These are phyloP conservation scores for Sideroxylon spinosum DNA, from an alignment of 179 eudicot genomes.

Conservation along the genomic window DNA sequence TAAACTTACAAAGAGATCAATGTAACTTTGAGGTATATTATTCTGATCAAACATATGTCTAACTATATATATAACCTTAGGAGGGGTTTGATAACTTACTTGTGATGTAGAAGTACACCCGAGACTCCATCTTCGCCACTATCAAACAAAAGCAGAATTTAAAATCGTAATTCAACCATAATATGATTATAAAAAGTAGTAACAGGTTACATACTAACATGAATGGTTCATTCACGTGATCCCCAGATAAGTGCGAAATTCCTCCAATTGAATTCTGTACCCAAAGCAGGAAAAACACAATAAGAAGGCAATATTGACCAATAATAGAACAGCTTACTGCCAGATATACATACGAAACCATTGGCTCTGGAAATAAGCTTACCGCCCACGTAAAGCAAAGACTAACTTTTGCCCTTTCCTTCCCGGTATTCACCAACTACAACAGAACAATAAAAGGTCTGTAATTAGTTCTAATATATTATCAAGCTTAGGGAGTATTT, in stretches of 20 bases:
- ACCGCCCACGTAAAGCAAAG: slow-evolving; percentile 97
- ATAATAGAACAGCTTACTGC: neutral
- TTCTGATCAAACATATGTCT: too few species aligned
- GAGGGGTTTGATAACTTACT: slow-evolving; percentile 59
- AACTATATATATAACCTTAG: slow-evolving; percentile 32
- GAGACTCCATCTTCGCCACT: slow-evolving; percentile 93
- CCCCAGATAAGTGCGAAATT: slow-evolving; percentile 83
- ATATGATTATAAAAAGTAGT: slow-evolving; percentile 5
- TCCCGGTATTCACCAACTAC: slow-evolving; percentile 92
- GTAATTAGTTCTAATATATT: too few species aligned
- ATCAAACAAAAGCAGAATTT: slow-evolving; percentile 25
- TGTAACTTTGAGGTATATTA: too few species aligned
- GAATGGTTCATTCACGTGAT: slow-evolving; percentile 94
- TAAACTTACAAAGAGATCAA: too few species aligned
- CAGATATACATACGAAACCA: neutral
- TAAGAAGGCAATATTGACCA: neutral
- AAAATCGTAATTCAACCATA: neutral
- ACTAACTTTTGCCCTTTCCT: slow-evolving; percentile 96
- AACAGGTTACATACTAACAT: slow-evolving; percentile 45
- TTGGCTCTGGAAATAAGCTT: slow-evolving; percentile 30
- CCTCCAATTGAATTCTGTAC: slow-evolving; percentile 95
- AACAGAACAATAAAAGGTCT: slow-evolving; percentile 17
- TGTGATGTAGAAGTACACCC: slow-evolving; percentile 98
- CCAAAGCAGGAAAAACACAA: neutral
- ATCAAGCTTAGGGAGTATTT: too few species aligned